Evolutionary conservation across 2,329 filamentous ascomycete genomes (phyloP).

Genomic region (Hypoxylon sp.): DNA sequence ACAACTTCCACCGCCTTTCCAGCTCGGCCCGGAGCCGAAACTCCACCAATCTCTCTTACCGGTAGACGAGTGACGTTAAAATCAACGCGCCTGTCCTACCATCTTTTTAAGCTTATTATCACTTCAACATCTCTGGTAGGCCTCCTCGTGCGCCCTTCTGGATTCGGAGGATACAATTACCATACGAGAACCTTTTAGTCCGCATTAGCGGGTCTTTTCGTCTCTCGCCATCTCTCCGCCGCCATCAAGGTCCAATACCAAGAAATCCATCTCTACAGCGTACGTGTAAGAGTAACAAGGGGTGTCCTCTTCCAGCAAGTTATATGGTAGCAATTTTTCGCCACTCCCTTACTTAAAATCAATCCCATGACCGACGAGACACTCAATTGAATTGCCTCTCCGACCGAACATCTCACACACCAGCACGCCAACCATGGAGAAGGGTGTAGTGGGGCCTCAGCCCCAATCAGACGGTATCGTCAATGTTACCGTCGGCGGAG

Average conservation of each 20-base stretch:
- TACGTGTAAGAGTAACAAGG: slow-evolving; percentile 7
- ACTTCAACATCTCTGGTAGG: background rate
- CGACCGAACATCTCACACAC: background rate
- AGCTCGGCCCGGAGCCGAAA: slow-evolving; percentile 5
- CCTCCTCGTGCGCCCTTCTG: background rate
- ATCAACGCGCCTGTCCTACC: background rate
- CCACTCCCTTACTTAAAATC: slow-evolving; percentile 7
- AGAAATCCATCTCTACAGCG: background rate
- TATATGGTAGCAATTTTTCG: slow-evolving; percentile 17
- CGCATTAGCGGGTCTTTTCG: slow-evolving; percentile 6
- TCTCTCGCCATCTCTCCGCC: slow-evolving; percentile 16
- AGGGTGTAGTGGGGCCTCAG: slow-evolving; percentile 7
- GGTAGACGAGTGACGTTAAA: slow-evolving; percentile 10
- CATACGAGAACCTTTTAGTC: slow-evolving; percentile 20
- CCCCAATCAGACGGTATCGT: slow-evolving; percentile 19
- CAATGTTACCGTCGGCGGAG: background rate
- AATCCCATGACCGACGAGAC: background rate
- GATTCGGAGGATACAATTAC: background rate
- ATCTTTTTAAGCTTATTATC: background rate
- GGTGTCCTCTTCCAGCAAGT: background rate
- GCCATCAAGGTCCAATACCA: slow-evolving; percentile 36
- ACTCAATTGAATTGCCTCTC: background rate
- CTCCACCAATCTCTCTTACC: slow-evolving; percentile 14
- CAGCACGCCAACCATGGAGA: slow-evolving; percentile 28
- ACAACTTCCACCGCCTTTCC: slow-evolving; percentile 17